A percentile compares a stretch with the other conserved stretches of the same genome.
Evolutionary conservation across 345 rosid species (phyloP).

Genomic region (Aquilaria malaccensis): DNA sequence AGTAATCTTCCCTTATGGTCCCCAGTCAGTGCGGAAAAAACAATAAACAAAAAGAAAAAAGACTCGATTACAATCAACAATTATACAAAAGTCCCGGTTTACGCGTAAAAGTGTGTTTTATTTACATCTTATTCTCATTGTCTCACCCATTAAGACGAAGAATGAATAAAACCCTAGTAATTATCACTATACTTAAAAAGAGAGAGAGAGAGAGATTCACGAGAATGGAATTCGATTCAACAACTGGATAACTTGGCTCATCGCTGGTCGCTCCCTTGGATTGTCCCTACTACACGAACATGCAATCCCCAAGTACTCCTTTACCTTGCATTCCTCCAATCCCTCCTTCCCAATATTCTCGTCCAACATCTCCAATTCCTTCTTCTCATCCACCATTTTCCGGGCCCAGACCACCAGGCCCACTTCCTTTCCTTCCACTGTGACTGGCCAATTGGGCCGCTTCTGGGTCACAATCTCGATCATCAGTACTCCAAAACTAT

Average conservation of each 20-base stretch:
- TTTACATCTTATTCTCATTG: no score
- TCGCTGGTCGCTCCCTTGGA: constrained; percentile 44
- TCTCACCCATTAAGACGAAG: no score
- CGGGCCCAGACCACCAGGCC: constrained; percentile 56
- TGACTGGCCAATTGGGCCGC: constrained; percentile 59
- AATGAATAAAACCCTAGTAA: no score
- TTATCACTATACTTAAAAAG: no score
- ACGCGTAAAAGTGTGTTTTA: no score
- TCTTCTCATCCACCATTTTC: constrained; percentile 27
- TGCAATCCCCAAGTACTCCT: constrained; percentile 60
- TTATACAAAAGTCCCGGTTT: no score
- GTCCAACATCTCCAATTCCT: constrained; percentile 50
- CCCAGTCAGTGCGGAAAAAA: no score
- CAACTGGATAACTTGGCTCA: constrained; percentile 36
- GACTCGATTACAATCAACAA: no score
- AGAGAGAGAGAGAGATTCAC: no score
- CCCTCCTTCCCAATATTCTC: constrained; percentile 17
- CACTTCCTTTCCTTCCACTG: constrained; percentile 27
- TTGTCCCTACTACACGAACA: constrained; percentile 39
- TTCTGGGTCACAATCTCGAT: constrained; percentile 52
- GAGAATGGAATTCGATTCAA: constrained; percentile 12
- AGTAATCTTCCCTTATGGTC: no score
- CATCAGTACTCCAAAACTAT: constrained; percentile 83
- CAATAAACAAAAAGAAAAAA: no score
- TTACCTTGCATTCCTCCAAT: constrained; percentile 20